These are phyloP conservation scores for Solanum dulcamara DNA, from an alignment of 257 asterid species.

Conservation along the genomic window DNA sequence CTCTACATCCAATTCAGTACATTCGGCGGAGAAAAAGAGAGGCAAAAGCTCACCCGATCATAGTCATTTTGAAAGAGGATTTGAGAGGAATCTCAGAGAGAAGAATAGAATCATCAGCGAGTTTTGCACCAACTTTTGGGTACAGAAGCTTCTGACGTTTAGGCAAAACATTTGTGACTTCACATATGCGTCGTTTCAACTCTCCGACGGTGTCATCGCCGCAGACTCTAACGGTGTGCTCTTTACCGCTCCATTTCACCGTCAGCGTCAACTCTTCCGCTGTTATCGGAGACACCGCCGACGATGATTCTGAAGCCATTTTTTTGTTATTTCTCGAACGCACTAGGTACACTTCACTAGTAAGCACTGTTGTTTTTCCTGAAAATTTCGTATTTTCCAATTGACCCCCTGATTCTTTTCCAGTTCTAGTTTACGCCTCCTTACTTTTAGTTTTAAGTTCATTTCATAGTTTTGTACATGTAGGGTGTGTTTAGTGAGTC, in stretches of 20 bases:
- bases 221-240: slow-evolving; percentile 75
- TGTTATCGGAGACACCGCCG: slow-evolving; percentile 42
- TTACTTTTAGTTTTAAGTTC: not conserved
- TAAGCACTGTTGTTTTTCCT: no score
- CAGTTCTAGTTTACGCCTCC: not conserved
- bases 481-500: no score
- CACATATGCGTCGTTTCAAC: slow-evolving; percentile 80
- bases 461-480: not conserved
- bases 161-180: slow-evolving; percentile 76
- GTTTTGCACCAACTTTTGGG: slow-evolving; percentile 80
- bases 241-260: slow-evolving; percentile 96
- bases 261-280: slow-evolving; percentile 80
- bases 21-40: not conserved
- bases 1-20: not conserved
- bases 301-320: slow-evolving; percentile 62
- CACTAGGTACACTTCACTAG: not conserved
- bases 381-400: not conserved
- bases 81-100: slow-evolving; percentile 74
- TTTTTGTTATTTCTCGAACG: not conserved
- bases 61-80: slow-evolving; percentile 77
- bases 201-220: slow-evolving; percentile 89
- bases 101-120: slow-evolving; percentile 65
- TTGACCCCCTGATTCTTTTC: not conserved
- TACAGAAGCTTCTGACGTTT: slow-evolving; percentile 92
- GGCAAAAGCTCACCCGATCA: slow-evolving; percentile 57